These are phyloP conservation scores for Papilionanthe hybrid DNA, from an alignment of 116 monocot species.

Conservation along the genomic window DNA sequence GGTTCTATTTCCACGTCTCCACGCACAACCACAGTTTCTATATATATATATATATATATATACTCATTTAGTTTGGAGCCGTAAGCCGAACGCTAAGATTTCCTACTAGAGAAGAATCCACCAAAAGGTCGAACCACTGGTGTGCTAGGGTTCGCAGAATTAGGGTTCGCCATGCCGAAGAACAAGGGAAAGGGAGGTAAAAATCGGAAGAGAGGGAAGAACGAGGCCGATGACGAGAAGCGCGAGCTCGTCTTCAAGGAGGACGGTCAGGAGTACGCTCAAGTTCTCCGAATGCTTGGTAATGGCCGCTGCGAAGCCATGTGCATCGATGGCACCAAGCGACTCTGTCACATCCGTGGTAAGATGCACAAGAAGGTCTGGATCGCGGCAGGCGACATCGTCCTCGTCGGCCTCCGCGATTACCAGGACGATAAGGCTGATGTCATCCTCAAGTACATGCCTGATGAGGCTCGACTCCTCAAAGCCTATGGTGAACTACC, in stretches of 20 bases:
- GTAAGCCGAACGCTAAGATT: neutral
- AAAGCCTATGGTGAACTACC: slow-evolving; percentile 56
- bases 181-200: slow-evolving; percentile 68
- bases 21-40: too few species aligned
- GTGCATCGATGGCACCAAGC: slow-evolving; percentile 60
- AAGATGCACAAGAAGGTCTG: slow-evolving; percentile 72
- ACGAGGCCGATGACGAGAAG: slow-evolving; percentile 65
- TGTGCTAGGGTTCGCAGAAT: slow-evolving; percentile 8
- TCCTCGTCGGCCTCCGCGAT: slow-evolving; percentile 58
- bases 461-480: slow-evolving; percentile 52
- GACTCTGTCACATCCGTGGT: slow-evolving; percentile 53
- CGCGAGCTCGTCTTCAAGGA: slow-evolving; percentile 64
- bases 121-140: neutral
- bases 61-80: neutral
- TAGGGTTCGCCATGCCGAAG: slow-evolving; percentile 13
- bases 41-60: too few species aligned
- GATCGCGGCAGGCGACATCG: slow-evolving; percentile 50
- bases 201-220: slow-evolving; percentile 61
- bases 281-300: slow-evolving; percentile 55
- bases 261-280: slow-evolving; percentile 61
- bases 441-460: slow-evolving; percentile 63
- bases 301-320: slow-evolving; percentile 54
- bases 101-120: neutral
- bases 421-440: slow-evolving; percentile 69
- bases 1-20: too few species aligned